Conservation (phyloP, 805 yeast genomes). For the Metschnikowia kofuensis region DNA sequence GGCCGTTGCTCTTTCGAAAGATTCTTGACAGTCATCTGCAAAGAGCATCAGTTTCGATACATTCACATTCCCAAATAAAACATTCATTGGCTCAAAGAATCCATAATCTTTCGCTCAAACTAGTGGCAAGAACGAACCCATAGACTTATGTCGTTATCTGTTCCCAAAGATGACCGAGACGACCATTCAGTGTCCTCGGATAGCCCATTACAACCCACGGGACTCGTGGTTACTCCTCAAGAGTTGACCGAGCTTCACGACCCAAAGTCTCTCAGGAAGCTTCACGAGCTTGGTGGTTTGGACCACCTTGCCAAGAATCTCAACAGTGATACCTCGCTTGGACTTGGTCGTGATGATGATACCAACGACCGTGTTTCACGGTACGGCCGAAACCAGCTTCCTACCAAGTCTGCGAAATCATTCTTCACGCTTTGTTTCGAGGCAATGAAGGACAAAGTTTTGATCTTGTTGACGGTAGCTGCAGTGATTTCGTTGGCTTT, state of each 20-base stretch:
- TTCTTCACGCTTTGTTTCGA: slow-evolving; percentile 68
- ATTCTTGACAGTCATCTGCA: background rate
- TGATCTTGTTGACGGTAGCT: slow-evolving; percentile 78
- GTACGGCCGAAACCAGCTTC: slow-evolving; percentile 72
- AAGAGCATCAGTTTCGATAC: background rate
- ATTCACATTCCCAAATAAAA: background rate
- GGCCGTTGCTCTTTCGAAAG: too few relatives aligned
- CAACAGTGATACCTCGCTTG: slow-evolving; percentile 37
- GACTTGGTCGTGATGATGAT: slow-evolving; percentile 34
- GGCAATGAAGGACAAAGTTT: slow-evolving; percentile 88
- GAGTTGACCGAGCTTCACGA: slow-evolving; percentile 54
- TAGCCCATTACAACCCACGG: slow-evolving; percentile 16
- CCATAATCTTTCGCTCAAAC: background rate
- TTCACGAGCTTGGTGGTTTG: slow-evolving; percentile 46
- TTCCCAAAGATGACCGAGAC: slow-evolving; percentile 15
- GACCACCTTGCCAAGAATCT: slow-evolving; percentile 29
- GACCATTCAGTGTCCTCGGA: slow-evolving; percentile 16
- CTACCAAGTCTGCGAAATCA: slow-evolving; percentile 66
- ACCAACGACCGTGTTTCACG: slow-evolving; percentile 40
- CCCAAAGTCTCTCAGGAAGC: slow-evolving; percentile 53
- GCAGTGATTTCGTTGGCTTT: slow-evolving; percentile 86
- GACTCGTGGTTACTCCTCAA: slow-evolving; percentile 16
- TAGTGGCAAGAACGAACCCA: background rate
- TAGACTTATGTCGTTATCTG: slow-evolving; percentile 15
- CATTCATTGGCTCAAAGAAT: background rate